Evolutionary conservation across 306 rosid genomes (phyloP), one percentile per base, ranked within the genome.

Genomic region (Bauhinia variegata): DNA sequence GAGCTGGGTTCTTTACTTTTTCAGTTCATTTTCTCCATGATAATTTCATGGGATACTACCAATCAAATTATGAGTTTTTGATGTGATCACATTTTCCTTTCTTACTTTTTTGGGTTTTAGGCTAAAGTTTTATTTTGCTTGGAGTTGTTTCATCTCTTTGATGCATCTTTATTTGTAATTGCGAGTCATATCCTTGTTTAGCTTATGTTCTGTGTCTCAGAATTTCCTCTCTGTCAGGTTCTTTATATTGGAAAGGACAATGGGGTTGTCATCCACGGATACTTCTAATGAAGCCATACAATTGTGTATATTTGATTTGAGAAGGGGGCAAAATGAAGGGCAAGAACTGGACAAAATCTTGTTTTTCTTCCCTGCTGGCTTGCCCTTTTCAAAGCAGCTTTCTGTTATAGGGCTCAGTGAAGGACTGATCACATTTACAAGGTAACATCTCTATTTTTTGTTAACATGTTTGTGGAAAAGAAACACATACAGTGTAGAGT

Each of bases 371-470:
- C 97, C 97, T 34, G 75, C 96, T 0, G 92, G 79, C 74, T 75
- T 86, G 46, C 88, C 99, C 60, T 86, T 95, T 75, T 86, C 99
- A 6, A 77, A 85, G 58, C 97, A 90, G 59, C 92, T 88, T 41
- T 90, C 93, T 49, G 86, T 95, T 11, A 85, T 95, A 49, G 99
- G 99, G 47, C 97, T 95, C 72, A 95, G 97, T 41, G 99, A 95
- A 83, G 99, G 95, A 14, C 96, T 95, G 66, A 85, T 95, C 79
- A 95, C 97, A 23, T 95, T 95, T 72, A 88, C 99, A 5, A 89
- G 98, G 98, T 87, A 65, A 12, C 54, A 70, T 15, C n/a, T 16
- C 15, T 34, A 14, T 61, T 52, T 10, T 4, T 5, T 18, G 49
- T 8, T 36, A 4, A 54, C 47, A 30, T 33, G 39, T 9, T 39